Base-by-base conservation (phyloP, 768 basidiomycete species). In the Epithele typhae region DNA sequence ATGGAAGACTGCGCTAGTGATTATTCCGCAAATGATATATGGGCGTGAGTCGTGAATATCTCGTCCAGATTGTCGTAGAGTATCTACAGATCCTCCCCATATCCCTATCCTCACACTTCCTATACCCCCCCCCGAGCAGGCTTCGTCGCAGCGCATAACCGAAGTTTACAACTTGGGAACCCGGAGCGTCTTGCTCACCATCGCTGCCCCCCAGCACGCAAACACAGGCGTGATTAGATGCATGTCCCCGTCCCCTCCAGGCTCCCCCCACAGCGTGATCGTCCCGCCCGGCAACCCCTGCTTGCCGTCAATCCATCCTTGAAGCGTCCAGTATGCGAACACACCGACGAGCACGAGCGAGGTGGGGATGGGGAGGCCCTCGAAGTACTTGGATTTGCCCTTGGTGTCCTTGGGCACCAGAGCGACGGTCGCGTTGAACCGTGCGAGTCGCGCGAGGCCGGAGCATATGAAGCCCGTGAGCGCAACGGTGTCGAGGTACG, bases 401-500 rank as follows among this genome's bases (percentile, higher is more conserved):
- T 75, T 75, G 6, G 65, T 68, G 61, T 93, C 88, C 65, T 93
- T 94, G 2, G 95, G 95, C 21, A 96, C 76, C 35, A 92, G 72
- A 3, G 96, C 96, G 48, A 96, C 95, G 0, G 96, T 99, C 8
- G 95, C 96, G 66, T 99, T 99, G 77, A 97, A 99, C 34, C 96
- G 84, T 9, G 96, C 96, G 25, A 99, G 84, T 40, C 96, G 86
- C 17, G 96, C 96, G 43, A 99, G 81, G 27, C 96, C 96, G 68
- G 87, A 91, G 62, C 95, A 97, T 57, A 96, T 92, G 65, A 97
- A 99, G 42, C 81, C 78, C 12, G 93, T 82, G 37, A 99, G 76
- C 49, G 83, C 71, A 54, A 94, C 76, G 2, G 87, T 89, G 71
- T 99, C 96, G 48, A 96, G 81, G 52, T 87, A 85, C 10, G 92